These are phyloP conservation scores for Apiospora saccharicola DNA, from an alignment of 2,329 filamentous ascomycete species.

Conservation along the genomic window DNA sequence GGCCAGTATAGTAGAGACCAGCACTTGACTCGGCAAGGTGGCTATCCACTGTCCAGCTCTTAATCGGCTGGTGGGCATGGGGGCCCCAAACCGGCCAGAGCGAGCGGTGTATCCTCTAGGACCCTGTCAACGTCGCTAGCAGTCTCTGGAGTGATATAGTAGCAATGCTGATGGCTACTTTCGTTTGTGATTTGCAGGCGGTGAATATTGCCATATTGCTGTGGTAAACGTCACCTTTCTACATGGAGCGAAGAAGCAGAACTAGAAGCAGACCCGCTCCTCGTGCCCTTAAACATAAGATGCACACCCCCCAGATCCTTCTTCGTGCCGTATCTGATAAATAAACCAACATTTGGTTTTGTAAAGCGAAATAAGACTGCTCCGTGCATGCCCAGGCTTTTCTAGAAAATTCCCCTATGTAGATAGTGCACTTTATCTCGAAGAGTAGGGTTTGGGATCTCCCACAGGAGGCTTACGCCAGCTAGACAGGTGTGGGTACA, in stretches of 20 bases:
- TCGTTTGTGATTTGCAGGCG: not conserved
- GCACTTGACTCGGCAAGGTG: conserved; percentile 14
- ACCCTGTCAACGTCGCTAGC: conserved; percentile 1
- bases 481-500: not conserved
- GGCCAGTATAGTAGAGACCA: not conserved
- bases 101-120: not conserved
- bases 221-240: not conserved
- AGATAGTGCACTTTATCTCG: no score
- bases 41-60: not conserved
- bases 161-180: not conserved
- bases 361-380: no score
- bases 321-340: no score
- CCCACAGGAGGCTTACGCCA: no score
- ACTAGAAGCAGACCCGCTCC: not conserved
- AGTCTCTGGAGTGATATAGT: conserved; percentile 6
- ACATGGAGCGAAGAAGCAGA: not conserved
- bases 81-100: not conserved
- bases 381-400: no score
- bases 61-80: not conserved
- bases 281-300: no score
- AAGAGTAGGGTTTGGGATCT: no score
- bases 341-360: no score
- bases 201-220: conserved; percentile 3
- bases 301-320: no score
- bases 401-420: no score